Evolutionary conservation across 805 yeast species (phyloP).

Genomic region (Blastobotrys mokoenaii): DNA sequence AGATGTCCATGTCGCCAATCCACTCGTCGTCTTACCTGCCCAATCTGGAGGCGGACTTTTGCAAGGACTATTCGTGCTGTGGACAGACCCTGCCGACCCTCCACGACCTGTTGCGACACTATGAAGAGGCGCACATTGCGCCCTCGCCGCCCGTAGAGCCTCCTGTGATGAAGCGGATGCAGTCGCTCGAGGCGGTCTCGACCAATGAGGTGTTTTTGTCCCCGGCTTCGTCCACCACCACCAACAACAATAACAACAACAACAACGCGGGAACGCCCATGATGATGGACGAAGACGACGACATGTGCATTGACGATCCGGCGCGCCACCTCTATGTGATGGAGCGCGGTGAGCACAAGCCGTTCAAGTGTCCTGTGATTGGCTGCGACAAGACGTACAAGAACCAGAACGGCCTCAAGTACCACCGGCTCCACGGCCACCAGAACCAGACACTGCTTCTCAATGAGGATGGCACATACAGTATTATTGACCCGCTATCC

Average conservation of each 20-base stretch:
- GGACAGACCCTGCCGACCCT: slow-evolving; percentile 86
- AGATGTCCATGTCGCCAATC: slow-evolving; percentile 57
- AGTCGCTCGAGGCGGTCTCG: slow-evolving; percentile 75
- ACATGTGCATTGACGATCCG: slow-evolving; percentile 90
- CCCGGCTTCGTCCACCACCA: slow-evolving; percentile 16
- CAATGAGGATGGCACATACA: slow-evolving; percentile 87
- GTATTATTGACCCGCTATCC: slow-evolving; percentile 75
- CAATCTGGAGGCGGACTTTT: slow-evolving; percentile 88
- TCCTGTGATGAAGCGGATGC: slow-evolving; percentile 32
- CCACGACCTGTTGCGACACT: slow-evolving; percentile 88
- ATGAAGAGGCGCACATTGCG: slow-evolving; percentile 89
- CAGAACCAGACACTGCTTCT: slow-evolving; percentile 88
- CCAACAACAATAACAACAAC: not conserved
- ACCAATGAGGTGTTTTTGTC: slow-evolving; percentile 84
- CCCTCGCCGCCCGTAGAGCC: slow-evolving; percentile 41
- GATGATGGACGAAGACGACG: slow-evolving; percentile 43
- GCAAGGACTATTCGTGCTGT: slow-evolving; percentile 94
- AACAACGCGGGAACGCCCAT: slow-evolving; percentile 25
- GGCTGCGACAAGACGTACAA: slow-evolving; percentile 97
- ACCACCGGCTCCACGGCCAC: slow-evolving; percentile 93
- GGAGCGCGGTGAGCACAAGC: slow-evolving; percentile 87
- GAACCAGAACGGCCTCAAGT: slow-evolving; percentile 94
- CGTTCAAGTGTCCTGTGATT: slow-evolving; percentile 94
- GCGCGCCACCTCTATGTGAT: slow-evolving; percentile 89
- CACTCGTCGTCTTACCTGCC: slow-evolving; percentile 75